A percentile compares a stretch with the other conserved stretches of the same genome.
phyloP scores from a whole-genome alignment of 2,329 filamentous ascomycete species.

The Monosporascus sp. region DNA sequence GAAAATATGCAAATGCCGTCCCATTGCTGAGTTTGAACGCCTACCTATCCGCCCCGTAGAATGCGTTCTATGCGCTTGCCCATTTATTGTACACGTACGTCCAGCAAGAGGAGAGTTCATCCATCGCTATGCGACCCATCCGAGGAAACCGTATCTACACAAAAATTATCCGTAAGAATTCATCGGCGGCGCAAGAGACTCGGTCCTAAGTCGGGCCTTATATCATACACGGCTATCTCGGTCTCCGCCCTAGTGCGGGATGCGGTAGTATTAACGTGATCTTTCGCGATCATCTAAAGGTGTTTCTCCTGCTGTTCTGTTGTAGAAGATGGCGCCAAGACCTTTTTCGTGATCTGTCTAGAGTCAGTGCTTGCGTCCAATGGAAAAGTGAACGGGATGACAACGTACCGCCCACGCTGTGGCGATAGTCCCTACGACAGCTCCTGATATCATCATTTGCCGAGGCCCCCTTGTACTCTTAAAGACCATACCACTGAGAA shows the following conservation, averaged over 20 bases:
- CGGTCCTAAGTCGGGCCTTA: constrained; percentile 10
- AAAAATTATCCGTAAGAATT: constrained; percentile 13
- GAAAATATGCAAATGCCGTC: constrained; percentile 21
- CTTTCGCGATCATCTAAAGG: constrained; percentile 7
- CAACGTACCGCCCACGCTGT: constrained; percentile 82
- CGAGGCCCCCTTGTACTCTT: constrained; percentile 88
- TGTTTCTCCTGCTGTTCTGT: constrained; percentile 12
- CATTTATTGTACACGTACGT: constrained; percentile 45
- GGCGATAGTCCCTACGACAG: constrained; percentile 79
- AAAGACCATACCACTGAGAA: constrained; percentile 86
- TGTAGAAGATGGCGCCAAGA: constrained; percentile 13
- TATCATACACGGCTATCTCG: constrained; percentile 23
- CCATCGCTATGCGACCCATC: constrained; percentile 36
- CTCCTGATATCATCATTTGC: constrained; percentile 92
- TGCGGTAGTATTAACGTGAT: constrained; percentile 3
- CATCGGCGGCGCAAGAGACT: constrained; percentile 12
- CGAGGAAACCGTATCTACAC: constrained; percentile 11
- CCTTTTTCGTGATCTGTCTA: constrained; percentile 22
- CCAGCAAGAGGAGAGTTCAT: constrained; percentile 49
- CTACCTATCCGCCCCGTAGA: constrained; percentile 24
- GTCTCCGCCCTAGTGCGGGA: constrained; percentile 6
- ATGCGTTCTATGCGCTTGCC: constrained; percentile 41
- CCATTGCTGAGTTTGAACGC: constrained; percentile 24
- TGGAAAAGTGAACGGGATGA: background rate
- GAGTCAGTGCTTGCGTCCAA: constrained; percentile 15